phyloP scores from a whole-genome alignment of 1,284 basidiomycete genomes.

The Puccinia polysora region DNA sequence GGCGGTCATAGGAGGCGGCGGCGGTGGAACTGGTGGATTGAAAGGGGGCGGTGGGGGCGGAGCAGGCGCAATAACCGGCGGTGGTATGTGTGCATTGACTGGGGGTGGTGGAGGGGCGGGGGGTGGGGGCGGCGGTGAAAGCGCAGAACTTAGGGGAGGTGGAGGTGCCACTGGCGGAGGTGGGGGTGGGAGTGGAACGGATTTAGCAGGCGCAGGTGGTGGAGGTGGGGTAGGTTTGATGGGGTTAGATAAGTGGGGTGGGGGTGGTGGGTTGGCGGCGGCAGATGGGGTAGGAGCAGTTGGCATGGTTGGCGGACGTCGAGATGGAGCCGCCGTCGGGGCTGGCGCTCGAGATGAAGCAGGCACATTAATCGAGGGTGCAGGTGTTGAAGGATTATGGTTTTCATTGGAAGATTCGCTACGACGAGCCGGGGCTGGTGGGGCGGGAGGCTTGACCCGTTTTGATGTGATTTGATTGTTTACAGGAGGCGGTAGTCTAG shows the following conservation, averaged over 20 bases:
- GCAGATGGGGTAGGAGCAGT: conserved; percentile 8
- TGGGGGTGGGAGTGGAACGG: neutral
- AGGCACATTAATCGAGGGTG: conserved; percentile 49
- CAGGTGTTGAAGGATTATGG: conserved; percentile 47
- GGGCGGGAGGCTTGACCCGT: conserved; percentile 7
- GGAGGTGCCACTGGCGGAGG: conserved; percentile 8
- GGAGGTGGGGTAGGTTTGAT: conserved; percentile 1
- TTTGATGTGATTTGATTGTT: conserved; percentile 8
- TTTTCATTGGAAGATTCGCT: neutral
- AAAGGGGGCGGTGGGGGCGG: conserved; percentile 43
- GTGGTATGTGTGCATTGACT: no score
- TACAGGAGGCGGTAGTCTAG: conserved; percentile 14
- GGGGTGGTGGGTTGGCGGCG: neutral
- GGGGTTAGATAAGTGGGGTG: neutral
- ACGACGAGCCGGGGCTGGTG: neutral
- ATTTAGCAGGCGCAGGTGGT: neutral
- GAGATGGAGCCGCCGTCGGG: conserved; percentile 6
- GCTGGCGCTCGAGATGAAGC: conserved; percentile 25
- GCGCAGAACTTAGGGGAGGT: neutral
- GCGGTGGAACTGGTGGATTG: conserved; percentile 33
- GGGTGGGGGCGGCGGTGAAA: conserved; percentile 7
- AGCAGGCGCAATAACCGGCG: neutral
- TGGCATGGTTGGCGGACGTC: conserved; percentile 7
- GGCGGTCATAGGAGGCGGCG: conserved; percentile 52
- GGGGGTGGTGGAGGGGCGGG: neutral